Conservation (phyloP, 1,284 basidiomycete species). For the Athelia psychrophila region DNA sequence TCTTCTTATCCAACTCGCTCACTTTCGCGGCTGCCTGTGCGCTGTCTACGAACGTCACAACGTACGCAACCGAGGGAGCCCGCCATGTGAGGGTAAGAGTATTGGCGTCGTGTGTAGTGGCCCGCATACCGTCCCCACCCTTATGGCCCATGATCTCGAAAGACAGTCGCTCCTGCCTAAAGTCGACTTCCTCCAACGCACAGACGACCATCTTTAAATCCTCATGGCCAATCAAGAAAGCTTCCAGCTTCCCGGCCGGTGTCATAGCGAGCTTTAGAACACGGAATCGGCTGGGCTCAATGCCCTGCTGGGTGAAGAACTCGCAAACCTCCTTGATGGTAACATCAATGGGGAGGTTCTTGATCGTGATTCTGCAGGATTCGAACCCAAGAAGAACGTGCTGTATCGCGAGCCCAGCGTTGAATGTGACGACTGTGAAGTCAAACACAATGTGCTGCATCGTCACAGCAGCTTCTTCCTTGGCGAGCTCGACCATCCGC, state of each 20-base stretch:
- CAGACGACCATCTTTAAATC: background rate
- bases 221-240: background rate
- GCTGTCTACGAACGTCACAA: background rate
- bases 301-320: conserved; percentile 16
- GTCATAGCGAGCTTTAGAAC: conserved; percentile 1
- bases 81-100: background rate
- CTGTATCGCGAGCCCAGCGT: conserved; percentile 11
- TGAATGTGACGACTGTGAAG: conserved; percentile 15
- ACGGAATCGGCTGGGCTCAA: conserved; percentile 9
- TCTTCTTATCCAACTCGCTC: background rate
- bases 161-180: background rate
- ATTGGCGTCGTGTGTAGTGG: no score
- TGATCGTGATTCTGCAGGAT: background rate
- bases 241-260: conserved; percentile 3
- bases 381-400: conserved; percentile 13
- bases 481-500: no score
- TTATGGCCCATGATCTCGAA: background rate
- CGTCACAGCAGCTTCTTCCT: conserved; percentile 6
- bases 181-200: background rate
- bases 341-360: background rate
- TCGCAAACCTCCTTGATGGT: conserved; percentile 9
- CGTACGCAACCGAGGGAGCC: background rate
- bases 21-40: background rate
- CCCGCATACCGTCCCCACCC: no score
- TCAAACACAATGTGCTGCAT: conserved; percentile 10